Percentiles rank a stretch among this genome's conserved stretches.
Evolutionary conservation across 1,139 yeast genomes (phyloP).

Genomic region (Candida mesenterica): DNA sequence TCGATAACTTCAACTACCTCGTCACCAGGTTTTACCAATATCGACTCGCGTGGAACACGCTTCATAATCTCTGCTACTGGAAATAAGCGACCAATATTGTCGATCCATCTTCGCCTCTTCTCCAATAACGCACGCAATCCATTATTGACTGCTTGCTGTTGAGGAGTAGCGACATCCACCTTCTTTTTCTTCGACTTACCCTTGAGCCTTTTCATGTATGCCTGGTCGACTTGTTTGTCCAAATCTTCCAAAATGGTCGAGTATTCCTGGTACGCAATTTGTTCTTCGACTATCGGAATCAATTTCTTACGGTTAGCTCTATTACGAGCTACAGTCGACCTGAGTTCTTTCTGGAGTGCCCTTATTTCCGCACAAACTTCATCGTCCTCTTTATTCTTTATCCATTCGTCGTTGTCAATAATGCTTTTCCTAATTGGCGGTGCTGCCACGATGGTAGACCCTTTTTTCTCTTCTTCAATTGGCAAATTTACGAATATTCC

Average conservation of each 20-base stretch:
- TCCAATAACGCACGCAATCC: constrained; percentile 79
- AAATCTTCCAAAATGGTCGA: constrained; percentile 85
- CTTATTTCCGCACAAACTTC: constrained; percentile 88
- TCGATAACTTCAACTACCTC: constrained; percentile 16
- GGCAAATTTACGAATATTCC: constrained; percentile 80
- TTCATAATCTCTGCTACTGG: constrained; percentile 67
- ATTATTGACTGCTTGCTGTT: constrained; percentile 61
- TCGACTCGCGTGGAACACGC: constrained; percentile 65
- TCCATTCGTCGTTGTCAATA: constrained; percentile 74
- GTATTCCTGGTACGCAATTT: constrained; percentile 94
- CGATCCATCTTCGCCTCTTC: constrained; percentile 86
- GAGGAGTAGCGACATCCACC: constrained; percentile 38
- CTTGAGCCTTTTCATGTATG: constrained; percentile 79
- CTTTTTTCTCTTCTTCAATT: constrained; percentile 28
- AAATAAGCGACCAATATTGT: constrained; percentile 83
- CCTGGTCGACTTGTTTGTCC: constrained; percentile 95
- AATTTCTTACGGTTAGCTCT: constrained; percentile 64
- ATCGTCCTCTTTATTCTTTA: constrained; percentile 83
- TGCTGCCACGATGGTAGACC: constrained; percentile 4
- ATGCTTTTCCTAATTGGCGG: constrained; percentile 22
- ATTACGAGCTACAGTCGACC: constrained; percentile 60
- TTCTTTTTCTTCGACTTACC: constrained; percentile 82
- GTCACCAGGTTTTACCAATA: constrained; percentile 41
- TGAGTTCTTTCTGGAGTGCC: constrained; percentile 64
- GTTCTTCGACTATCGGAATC: constrained; percentile 79